Base-by-base conservation (phyloP, 169 alveolate genomes). In the Plasmodium inui region DNA sequence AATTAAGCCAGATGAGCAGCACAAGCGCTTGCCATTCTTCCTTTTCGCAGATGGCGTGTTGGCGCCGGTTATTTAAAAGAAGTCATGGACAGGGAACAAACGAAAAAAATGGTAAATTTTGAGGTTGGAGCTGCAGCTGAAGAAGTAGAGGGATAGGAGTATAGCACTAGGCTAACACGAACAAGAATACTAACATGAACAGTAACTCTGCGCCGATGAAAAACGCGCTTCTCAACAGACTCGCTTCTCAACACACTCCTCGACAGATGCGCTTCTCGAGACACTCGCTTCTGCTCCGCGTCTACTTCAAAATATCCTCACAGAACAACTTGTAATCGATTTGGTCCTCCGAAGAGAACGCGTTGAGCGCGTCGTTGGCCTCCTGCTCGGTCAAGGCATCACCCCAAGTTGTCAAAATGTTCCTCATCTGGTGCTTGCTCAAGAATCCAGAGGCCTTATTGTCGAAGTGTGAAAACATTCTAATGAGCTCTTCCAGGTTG, bases 331-430 rank as follows among this genome's bases (percentile, higher is more conserved):
- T 86, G 50, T 86, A 86, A 19, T 86, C 82, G 26, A 86, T 86
- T 37, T 28, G 80, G 44, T 86, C 93, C 8, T 86, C 93, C 9
- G 61, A 34, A 39, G 93, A 86, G 57, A 86, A 86, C 1, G 93
- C 88, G 30, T 86, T 81, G 32, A 91, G 95, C 14, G 95, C 96
- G 44, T 88, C 94, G 30, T 57, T 61, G 70, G 95, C 93, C 55
- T 95, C 97, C 78, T 91, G 71, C 61, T 74, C 91, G 72, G 95
- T 95, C 34, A 95, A 91, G 28, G 96, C 96, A 81, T 95, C 97
- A 17, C 97, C 97, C 93, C 92, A 94, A 5, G 97, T 95, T 74
- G 88, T 88, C 39, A 95, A 83, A 57, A 95, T 95, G 82, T 95
- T 92, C 37, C 78, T 89, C 96, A 95, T 93, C 71, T 95, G 97